Evolutionary conservation across 352 stramenopile genomes (phyloP).

Genomic region (Globisporangium barbulae): DNA sequence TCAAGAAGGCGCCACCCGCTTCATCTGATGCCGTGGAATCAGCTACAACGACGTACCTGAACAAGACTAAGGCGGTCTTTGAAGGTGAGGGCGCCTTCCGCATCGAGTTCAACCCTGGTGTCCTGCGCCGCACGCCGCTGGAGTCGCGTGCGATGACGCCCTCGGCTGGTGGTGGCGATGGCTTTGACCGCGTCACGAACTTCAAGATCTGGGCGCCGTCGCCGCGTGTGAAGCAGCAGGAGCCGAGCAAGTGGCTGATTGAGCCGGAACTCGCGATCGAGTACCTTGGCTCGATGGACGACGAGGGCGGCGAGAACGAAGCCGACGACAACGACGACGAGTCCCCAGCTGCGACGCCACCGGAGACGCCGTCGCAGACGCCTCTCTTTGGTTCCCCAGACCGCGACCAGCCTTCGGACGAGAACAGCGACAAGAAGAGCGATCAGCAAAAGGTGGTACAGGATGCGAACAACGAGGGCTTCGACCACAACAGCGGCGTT

Average conservation of each 20-base stretch:
- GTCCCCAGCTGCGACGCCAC: slow-evolving; percentile 56
- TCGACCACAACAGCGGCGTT: slow-evolving; percentile 16
- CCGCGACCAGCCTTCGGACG: slow-evolving; percentile 34
- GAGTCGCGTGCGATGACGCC: slow-evolving; percentile 48
- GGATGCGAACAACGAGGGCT: slow-evolving; percentile 23
- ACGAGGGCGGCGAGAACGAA: slow-evolving; percentile 49
- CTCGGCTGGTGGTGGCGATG: slow-evolving; percentile 26
- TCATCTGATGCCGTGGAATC: slow-evolving; percentile 36
- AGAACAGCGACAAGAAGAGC: slow-evolving; percentile 43
- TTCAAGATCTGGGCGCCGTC: slow-evolving; percentile 83
- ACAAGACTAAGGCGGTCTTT: slow-evolving; percentile 77
- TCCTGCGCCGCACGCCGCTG: slow-evolving; percentile 72
- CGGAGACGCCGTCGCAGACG: slow-evolving; percentile 65
- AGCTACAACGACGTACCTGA: slow-evolving; percentile 45
- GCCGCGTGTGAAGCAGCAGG: slow-evolving; percentile 60
- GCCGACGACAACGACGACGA: slow-evolving; percentile 67
- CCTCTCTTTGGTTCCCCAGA: slow-evolving; percentile 67
- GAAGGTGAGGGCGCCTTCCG: slow-evolving; percentile 82
- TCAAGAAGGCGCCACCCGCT: slow-evolving; percentile 17
- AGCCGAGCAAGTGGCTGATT: slow-evolving; percentile 81
- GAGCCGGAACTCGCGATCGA: slow-evolving; percentile 74
- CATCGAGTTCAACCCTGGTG: slow-evolving; percentile 79
- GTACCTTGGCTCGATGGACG: slow-evolving; percentile 80
- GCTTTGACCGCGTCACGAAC: slow-evolving; percentile 20
- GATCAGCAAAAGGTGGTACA: slow-evolving; percentile 12